Evolutionary conservation across 2,329 filamentous ascomycete genomes (phyloP).

Genomic region (Fusarium piperis): DNA sequence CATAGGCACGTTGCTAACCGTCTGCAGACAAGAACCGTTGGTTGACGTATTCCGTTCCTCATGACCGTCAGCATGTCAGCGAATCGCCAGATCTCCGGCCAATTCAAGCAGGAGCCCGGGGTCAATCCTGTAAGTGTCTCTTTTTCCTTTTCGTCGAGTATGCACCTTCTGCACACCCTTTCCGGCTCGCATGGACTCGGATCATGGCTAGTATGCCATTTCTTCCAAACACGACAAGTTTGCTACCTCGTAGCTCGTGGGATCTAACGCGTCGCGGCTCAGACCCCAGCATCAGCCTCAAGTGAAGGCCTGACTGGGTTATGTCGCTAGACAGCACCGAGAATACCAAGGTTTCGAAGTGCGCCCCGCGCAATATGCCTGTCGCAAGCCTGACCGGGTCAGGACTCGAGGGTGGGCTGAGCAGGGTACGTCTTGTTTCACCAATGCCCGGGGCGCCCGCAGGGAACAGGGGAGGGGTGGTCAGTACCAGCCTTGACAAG

Average conservation of each 20-base stretch:
- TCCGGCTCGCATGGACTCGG: not conserved
- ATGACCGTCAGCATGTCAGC: constrained; percentile 45
- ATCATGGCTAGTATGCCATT: not conserved
- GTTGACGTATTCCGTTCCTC: constrained; percentile 22
- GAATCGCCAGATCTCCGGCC: constrained; percentile 41
- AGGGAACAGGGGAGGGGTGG: constrained; percentile 41
- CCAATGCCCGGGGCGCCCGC: constrained; percentile 54
- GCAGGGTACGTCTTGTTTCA: constrained; percentile 64
- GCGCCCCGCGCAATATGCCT: constrained; percentile 39
- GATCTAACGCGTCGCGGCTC: constrained; percentile 18
- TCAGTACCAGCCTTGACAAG: constrained; percentile 29
- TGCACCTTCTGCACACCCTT: not conserved
- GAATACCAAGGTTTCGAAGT: constrained; percentile 35
- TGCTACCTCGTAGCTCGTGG: constrained; percentile 1
- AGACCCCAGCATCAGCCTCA: constrained; percentile 33
- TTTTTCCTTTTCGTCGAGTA: constrained; percentile 7
- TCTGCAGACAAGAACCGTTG: constrained; percentile 21
- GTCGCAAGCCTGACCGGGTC: constrained; percentile 57
- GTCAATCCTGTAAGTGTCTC: constrained; percentile 42
- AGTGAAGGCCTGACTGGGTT: constrained; percentile 35
- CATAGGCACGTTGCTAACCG: constrained; percentile 32
- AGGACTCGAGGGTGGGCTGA: constrained; percentile 56
- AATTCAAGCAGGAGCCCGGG: constrained; percentile 46
- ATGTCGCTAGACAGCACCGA: constrained; percentile 22
- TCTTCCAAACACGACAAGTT: not conserved